Percentiles rank a stretch among this genome's conserved stretches.
These are phyloP conservation scores for Pulveroboletus sp. DNA, from an alignment of 768 basidiomycete species.

Conservation along the genomic window DNA sequence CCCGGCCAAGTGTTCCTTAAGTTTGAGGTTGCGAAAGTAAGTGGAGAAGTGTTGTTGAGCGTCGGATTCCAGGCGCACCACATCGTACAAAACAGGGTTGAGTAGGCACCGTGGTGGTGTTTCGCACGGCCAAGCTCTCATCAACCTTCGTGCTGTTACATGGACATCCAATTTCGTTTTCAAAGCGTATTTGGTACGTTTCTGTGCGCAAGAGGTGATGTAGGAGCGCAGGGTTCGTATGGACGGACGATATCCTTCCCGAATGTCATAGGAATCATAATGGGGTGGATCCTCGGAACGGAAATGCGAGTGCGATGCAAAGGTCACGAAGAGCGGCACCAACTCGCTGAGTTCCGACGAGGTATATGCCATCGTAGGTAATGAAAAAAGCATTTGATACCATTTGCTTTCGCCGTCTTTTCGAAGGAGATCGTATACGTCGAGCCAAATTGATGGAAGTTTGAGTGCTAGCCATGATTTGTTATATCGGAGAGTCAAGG, in stretches of 20 bases:
- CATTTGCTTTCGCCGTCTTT: not conserved
- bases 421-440: no score
- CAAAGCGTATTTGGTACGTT: no score
- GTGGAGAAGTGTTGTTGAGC: not conserved
- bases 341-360: constrained; percentile 10
- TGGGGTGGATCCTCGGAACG: constrained; percentile 6
- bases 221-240: not conserved
- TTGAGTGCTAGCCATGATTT: no score
- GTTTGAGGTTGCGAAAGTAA: constrained; percentile 10
- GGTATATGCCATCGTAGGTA: constrained; percentile 27
- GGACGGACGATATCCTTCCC: not conserved
- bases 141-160: not conserved
- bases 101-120: not conserved
- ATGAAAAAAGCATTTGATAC: constrained; percentile 24
- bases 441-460: no score
- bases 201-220: no score
- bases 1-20: not conserved
- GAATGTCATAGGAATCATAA: constrained; percentile 5
- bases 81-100: not conserved
- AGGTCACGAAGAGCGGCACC: constrained; percentile 28
- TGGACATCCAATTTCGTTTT: no score
- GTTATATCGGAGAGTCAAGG: constrained; percentile 15
- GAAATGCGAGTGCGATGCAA: constrained; percentile 16
- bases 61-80: not conserved
- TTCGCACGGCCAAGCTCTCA: constrained; percentile 13